Evolutionary conservation across 148 eudicot species (phyloP).

Genomic region (Cornus florida): DNA sequence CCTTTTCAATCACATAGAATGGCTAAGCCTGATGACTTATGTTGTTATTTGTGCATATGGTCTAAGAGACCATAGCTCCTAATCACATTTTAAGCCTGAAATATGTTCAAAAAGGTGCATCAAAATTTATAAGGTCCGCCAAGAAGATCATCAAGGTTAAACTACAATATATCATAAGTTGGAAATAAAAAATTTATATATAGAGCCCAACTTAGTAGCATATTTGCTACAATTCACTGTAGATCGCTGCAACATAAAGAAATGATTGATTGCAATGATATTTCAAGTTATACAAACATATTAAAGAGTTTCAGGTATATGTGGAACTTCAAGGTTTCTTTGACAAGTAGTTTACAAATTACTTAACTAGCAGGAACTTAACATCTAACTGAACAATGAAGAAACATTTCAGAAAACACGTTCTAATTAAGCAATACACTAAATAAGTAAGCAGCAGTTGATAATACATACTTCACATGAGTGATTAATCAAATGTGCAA

Average conservation of each 20-base stretch:
- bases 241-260: background rate
- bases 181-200: background rate
- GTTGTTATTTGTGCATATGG: too few relatives aligned
- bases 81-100: too few relatives aligned
- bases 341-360: background rate
- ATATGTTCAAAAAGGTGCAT: background rate
- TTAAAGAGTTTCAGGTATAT: background rate
- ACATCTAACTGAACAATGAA: background rate
- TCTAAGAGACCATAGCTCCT: too few relatives aligned
- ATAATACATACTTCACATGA: slow-evolving; percentile 76
- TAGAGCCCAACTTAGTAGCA: background rate
- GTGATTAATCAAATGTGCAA: slow-evolving; percentile 97
- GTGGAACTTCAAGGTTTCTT: background rate
- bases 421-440: background rate
- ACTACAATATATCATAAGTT: background rate
- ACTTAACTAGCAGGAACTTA: background rate
- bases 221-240: background rate
- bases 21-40: too few relatives aligned
- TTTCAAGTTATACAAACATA: background rate
- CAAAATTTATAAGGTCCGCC: background rate
- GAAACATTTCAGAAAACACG: background rate
- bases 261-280: background rate
- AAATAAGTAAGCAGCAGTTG: background rate
- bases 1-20: too few relatives aligned
- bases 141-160: background rate